Percentiles rank a stretch among this genome's conserved stretches.
Evolutionary conservation across 2,329 filamentous ascomycete species (phyloP).

Genomic region (Harringtonia lauricola): DNA sequence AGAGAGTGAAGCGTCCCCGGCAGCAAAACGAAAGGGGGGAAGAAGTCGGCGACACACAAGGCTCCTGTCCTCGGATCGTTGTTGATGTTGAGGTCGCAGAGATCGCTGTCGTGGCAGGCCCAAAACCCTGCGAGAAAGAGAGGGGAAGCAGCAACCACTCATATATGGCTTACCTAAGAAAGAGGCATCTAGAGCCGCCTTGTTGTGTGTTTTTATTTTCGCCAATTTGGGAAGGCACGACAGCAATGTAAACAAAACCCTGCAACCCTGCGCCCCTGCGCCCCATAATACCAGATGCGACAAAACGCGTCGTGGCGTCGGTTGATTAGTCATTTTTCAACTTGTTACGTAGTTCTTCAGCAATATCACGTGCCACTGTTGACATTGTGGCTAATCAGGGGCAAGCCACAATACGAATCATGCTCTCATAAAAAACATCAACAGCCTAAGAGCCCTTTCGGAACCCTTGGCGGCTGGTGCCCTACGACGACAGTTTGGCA

Average conservation of each 20-base stretch:
- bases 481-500: too few relatives aligned
- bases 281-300: too few relatives aligned
- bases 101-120: constrained; percentile 2
- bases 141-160: not conserved
- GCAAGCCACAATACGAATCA: too few relatives aligned
- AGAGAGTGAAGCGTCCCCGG: not conserved
- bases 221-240: constrained; percentile 7
- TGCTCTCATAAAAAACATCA: too few relatives aligned
- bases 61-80: constrained; percentile 8
- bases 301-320: too few relatives aligned
- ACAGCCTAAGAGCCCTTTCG: too few relatives aligned
- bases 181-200: not conserved
- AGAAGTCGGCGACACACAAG: constrained; percentile 2
- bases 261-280: too few relatives aligned
- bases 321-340: too few relatives aligned
- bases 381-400: not conserved
- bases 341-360: too few relatives aligned
- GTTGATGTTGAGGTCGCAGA: not conserved
- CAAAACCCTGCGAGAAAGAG: not conserved
- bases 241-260: constrained; percentile 11
- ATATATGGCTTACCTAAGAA: constrained; percentile 4
- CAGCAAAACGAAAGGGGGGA: not conserved
- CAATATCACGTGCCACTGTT: not conserved
- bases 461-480: too few relatives aligned
- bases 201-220: constrained; percentile 4